phyloP scores from a whole-genome alignment of 495 filamentous ascomycete genomes.

The Neurospora tetrasperma region DNA sequence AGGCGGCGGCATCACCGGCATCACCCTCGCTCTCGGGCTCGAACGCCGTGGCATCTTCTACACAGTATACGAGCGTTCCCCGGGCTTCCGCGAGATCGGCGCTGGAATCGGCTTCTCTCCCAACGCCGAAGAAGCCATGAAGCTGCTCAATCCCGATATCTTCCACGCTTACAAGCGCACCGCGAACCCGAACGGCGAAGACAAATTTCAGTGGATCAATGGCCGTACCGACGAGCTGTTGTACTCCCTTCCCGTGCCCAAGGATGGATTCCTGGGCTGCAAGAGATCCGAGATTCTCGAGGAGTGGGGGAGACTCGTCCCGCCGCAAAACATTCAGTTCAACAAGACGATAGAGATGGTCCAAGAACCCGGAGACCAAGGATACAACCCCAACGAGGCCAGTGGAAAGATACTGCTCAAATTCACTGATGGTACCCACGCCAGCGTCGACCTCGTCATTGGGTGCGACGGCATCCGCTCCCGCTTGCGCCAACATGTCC shows the following conservation, averaged over 20 bases:
- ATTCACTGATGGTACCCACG: slow-evolving; percentile 27
- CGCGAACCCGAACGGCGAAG: slow-evolving; percentile 27
- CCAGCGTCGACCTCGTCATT: slow-evolving; percentile 28
- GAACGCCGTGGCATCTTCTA: slow-evolving; percentile 38
- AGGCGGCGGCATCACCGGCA: slow-evolving; percentile 51
- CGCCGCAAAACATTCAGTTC: slow-evolving; percentile 18
- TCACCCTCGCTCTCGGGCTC: slow-evolving; percentile 45
- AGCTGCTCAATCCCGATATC: slow-evolving; percentile 32
- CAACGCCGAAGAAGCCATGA: slow-evolving; percentile 47
- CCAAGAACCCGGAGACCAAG: background rate
- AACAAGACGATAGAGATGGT: slow-evolving; percentile 17
- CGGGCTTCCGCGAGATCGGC: slow-evolving; percentile 45
- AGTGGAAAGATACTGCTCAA: slow-evolving; percentile 13
- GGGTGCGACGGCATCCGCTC: slow-evolving; percentile 39
- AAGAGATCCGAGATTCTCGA: slow-evolving; percentile 32
- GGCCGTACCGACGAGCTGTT: slow-evolving; percentile 25
- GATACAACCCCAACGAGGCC: background rate
- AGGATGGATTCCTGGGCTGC: slow-evolving; percentile 33
- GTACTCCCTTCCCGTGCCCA: slow-evolving; percentile 26
- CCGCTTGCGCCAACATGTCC: slow-evolving; percentile 24
- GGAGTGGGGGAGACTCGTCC: slow-evolving; percentile 27
- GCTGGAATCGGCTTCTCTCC: slow-evolving; percentile 51
- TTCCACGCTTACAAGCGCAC: slow-evolving; percentile 25
- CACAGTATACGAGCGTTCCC: slow-evolving; percentile 46
- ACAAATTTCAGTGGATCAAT: slow-evolving; percentile 37